Percentiles rank a stretch among this genome's conserved stretches.
Conservation (phyloP, 768 basidiomycete species). For the Tricholoma hemisulphureum region DNA sequence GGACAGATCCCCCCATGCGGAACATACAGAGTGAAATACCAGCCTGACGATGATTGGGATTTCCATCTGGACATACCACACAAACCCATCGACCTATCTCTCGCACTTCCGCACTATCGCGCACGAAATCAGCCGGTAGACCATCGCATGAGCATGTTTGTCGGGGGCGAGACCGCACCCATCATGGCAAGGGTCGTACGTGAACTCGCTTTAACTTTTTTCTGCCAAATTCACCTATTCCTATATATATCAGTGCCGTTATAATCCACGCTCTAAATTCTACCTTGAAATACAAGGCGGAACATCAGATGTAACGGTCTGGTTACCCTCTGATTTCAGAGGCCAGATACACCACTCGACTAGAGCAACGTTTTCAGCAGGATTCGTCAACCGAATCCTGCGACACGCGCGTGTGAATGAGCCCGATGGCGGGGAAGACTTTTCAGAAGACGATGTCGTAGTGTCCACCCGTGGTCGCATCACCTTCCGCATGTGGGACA, state of each 20-base stretch:
- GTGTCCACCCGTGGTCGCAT: slow-evolving; percentile 60
- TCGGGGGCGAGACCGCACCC: slow-evolving; percentile 49
- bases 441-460: slow-evolving; percentile 59
- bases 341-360: slow-evolving; percentile 61
- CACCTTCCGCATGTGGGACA: slow-evolving; percentile 79
- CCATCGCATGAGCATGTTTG: slow-evolving; percentile 70
- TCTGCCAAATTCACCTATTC: slow-evolving; percentile 11
- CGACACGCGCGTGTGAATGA: slow-evolving; percentile 50
- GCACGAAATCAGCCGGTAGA: slow-evolving; percentile 70
- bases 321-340: slow-evolving; percentile 77
- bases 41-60: slow-evolving; percentile 61
- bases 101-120: slow-evolving; percentile 76
- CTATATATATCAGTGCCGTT: slow-evolving; percentile 54
- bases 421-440: slow-evolving; percentile 27
- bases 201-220: slow-evolving; percentile 17
- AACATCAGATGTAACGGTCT: slow-evolving; percentile 71
- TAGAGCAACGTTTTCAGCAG: slow-evolving; percentile 60
- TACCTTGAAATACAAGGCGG: slow-evolving; percentile 63
- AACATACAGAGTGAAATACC: slow-evolving; percentile 65
- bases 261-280: slow-evolving; percentile 51
- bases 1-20: slow-evolving; percentile 36
- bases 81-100: slow-evolving; percentile 58
- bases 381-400: slow-evolving; percentile 70
- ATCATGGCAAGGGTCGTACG: slow-evolving; percentile 75
- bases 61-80: slow-evolving; percentile 55